These are phyloP conservation scores for Daldinia bambusicola DNA, from an alignment of 495 filamentous ascomycete genomes.

Conservation along the genomic window DNA sequence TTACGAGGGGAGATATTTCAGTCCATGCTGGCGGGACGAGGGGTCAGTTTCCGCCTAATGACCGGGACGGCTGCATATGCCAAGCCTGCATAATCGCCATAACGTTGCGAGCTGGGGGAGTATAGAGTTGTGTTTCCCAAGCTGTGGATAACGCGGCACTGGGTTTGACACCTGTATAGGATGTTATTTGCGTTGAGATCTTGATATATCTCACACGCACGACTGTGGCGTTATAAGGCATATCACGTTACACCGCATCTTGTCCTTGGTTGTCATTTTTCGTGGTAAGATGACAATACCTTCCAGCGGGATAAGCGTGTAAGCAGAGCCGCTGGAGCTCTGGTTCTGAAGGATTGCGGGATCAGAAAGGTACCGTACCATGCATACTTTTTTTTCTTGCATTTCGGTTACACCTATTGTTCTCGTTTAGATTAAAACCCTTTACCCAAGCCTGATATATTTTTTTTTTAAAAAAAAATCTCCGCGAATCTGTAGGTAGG, in stretches of 20 bases:
- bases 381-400: not conserved
- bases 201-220: conserved; percentile 9
- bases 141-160: not conserved
- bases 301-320: conserved; percentile 14
- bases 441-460: not conserved
- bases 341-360: conserved; percentile 38
- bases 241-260: conserved; percentile 30
- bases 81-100: conserved; percentile 21
- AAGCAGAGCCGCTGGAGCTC: conserved; percentile 24
- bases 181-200: not conserved
- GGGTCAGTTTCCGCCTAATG: conserved; percentile 4
- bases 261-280: conserved; percentile 13
- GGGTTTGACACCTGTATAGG: not conserved
- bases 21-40: conserved; percentile 15
- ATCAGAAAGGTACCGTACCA: conserved; percentile 23
- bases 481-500: not conserved
- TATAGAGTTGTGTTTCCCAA: not conserved
- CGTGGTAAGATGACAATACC: conserved; percentile 22
- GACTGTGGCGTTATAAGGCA: conserved; percentile 16
- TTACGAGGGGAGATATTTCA: conserved; percentile 18
- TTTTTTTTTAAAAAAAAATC: not conserved
- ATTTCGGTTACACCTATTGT: conserved; percentile 15
- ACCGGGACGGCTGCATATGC: conserved; percentile 22
- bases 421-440: not conserved
- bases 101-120: conserved; percentile 4